Base-by-base conservation (phyloP, 2,329 filamentous ascomycete genomes). In the Colletotrichum sp. region DNA sequence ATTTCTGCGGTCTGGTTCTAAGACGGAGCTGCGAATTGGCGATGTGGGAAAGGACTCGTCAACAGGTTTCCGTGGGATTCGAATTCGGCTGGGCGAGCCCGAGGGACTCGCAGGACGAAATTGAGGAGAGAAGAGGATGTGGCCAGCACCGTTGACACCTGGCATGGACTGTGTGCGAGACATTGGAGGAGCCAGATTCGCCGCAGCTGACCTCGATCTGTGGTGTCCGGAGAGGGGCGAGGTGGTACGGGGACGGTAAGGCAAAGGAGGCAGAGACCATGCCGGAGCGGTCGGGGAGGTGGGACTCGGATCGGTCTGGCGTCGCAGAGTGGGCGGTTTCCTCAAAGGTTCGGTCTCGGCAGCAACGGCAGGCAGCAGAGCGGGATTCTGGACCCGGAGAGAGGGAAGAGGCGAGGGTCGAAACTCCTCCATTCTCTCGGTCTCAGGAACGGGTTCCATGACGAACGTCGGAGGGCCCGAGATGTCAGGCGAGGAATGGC, bases 371-470 rank as follows among this genome's bases (percentile, higher is more conserved):
- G 78, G 66, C 60, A 71, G 55, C 36, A 71, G 32, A 55, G 48
- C 77, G 63, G 79, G 79, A 74, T 84, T 86, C 72, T 87, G 88
- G 28, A 91, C 83, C 75, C 90, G 89, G 60, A 92, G 83, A 34
- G 86, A 87, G 52, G 91, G 90, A 48, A 92, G 85, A 78, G 91
- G 90, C 68, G 90, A 89, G 71, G 90, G 85, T 77, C 88, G 89
- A 81, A 93, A 93, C 82, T 91, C 91, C 87, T 93, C 91, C 89
- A 93, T 91, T 78, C 91, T 88, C 86, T 93, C 91, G 66, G 92
- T 92, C 86, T 93, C 92, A 79, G 92, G 92, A 81, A 93, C 92
- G 74, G 92, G 91, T 84, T 93, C 92, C 92, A 93, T 93, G 79
- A 80, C 83, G 82, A 77, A 39, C 34, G 28, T 77, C 71, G 71